Percentiles rank a stretch among this genome's conserved stretches.
phyloP scores from a whole-genome alignment of 164 flowering plant genomes.

The grape (Vitis vinifera) region ASM3070453v1 NC_081822.1:5392001-5392500 shows the following conservation, averaged over 20 bases:
- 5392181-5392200: neutral
- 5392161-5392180: constrained; percentile 6
- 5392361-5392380: constrained; percentile 10
- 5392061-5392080: neutral
- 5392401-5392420: constrained; percentile 25
- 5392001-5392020: no score
- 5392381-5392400: constrained; percentile 16
- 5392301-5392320: constrained; percentile 9
- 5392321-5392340: constrained; percentile 9
- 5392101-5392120: constrained; percentile 15
- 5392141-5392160: constrained; percentile 10
- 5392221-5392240: neutral
- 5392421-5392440: constrained; percentile 3
- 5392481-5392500: no score
- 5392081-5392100: constrained; percentile 5
- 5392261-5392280: constrained; percentile 3
- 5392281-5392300: constrained; percentile 9
- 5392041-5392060: neutral
- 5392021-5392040: no score
- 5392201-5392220: neutral
- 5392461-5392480: no score
- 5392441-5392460: constrained; percentile 11
- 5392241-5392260: constrained; percentile 12
- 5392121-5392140: neutral
- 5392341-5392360: constrained; percentile 15